Percentiles rank a stretch among this genome's conserved stretches.
phyloP scores from a whole-genome alignment of 2,329 filamentous ascomycete species.

The Aspergillus alliaceus region DNA sequence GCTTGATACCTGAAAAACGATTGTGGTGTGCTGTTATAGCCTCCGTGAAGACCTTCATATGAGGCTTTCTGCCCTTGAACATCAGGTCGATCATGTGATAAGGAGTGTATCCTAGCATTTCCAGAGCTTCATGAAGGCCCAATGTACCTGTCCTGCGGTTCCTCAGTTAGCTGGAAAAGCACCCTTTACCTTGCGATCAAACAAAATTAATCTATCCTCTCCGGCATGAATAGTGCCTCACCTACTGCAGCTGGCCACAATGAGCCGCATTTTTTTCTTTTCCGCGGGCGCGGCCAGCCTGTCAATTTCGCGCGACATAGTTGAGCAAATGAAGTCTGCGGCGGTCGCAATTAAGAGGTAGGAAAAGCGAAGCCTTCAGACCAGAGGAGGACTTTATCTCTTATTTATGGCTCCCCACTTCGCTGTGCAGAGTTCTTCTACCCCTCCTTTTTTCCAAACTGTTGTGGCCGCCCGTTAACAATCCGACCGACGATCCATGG shows the following conservation, averaged over 20 bases:
- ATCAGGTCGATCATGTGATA: slow-evolving; percentile 23
- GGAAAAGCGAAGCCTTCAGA: no score
- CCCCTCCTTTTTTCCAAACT: neutral
- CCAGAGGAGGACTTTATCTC: no score
- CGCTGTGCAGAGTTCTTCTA: no score
- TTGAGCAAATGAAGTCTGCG: no score
- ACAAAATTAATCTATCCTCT: no score
- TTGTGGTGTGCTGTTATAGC: slow-evolving; percentile 20
- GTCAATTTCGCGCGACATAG: slow-evolving; percentile 24
- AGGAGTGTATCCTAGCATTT: slow-evolving; percentile 23
- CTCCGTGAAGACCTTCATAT: slow-evolving; percentile 19
- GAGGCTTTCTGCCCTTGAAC: slow-evolving; percentile 4
- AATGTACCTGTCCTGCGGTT: slow-evolving; percentile 22
- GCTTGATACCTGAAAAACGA: slow-evolving; percentile 16
- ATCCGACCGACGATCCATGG: neutral
- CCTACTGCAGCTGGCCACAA: slow-evolving; percentile 25
- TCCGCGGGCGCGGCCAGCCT: slow-evolving; percentile 15
- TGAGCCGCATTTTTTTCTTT: slow-evolving; percentile 20
- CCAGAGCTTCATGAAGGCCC: slow-evolving; percentile 21
- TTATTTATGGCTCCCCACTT: no score
- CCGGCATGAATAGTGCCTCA: neutral
- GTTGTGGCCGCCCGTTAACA: neutral
- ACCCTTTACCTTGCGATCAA: no score
- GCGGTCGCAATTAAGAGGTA: no score
- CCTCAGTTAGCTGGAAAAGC: neutral